Percentiles rank a stretch among this genome's conserved stretches.
Conservation (phyloP, 129 eudicot species). For the Pulicaria dysenterica region DNA sequence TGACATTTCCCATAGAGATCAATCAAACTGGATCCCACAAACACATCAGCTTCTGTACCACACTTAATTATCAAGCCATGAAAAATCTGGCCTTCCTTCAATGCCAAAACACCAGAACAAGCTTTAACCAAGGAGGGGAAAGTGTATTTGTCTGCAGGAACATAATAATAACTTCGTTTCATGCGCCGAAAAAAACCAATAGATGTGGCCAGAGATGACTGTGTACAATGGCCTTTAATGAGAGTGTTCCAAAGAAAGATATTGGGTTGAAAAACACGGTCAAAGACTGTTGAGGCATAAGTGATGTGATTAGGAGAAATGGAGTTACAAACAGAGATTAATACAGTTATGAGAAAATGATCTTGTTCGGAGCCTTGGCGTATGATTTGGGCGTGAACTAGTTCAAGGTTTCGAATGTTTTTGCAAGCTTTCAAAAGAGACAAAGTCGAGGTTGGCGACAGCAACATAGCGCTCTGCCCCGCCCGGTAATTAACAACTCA, state of each 20-base stretch:
- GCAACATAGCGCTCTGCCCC: not conserved
- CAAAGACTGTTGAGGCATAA: constrained; percentile 51
- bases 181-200: constrained; percentile 42
- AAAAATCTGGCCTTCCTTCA: constrained; percentile 50
- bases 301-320: constrained; percentile 22
- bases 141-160: constrained; percentile 52
- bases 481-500: too few species aligned
- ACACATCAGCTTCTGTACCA: constrained; percentile 55
- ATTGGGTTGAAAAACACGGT: constrained; percentile 58
- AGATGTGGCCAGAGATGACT: constrained; percentile 28
- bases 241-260: constrained; percentile 60
- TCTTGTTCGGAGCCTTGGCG: constrained; percentile 67
- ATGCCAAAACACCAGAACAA: constrained; percentile 44
- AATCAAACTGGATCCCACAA: constrained; percentile 73
- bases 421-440: constrained; percentile 53
- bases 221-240: constrained; percentile 38
- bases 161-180: constrained; percentile 26
- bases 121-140: constrained; percentile 60
- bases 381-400: constrained; percentile 61
- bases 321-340: constrained; percentile 43
- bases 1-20: constrained; percentile 72
- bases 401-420: constrained; percentile 45
- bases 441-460: constrained; percentile 16
- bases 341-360: constrained; percentile 45
- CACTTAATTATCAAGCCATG: constrained; percentile 59